These are phyloP conservation scores for Epichloe festucae DNA, from an alignment of 2,329 filamentous ascomycete species.

Conservation along the genomic window DNA sequence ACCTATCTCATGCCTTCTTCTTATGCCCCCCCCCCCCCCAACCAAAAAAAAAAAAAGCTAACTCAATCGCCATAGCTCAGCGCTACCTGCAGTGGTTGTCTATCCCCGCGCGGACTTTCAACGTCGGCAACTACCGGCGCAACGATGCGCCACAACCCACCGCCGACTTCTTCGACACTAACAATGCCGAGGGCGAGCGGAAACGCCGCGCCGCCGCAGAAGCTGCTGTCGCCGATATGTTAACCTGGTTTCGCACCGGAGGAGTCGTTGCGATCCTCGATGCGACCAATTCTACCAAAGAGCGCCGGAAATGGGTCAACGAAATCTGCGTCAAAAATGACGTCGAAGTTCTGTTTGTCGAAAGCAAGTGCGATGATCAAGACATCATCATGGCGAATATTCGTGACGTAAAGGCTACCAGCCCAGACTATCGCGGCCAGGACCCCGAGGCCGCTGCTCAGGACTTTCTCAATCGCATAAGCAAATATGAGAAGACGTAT, in stretches of 20 bases:
- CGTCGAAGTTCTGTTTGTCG: conserved; percentile 88
- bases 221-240: conserved; percentile 86
- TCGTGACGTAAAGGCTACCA: conserved; percentile 91
- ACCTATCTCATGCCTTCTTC: neutral
- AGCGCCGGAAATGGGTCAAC: conserved; percentile 79
- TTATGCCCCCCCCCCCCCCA: neutral
- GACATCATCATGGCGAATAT: conserved; percentile 97
- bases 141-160: conserved; percentile 78
- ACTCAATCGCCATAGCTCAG: conserved; percentile 44
- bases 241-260: conserved; percentile 72
- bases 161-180: conserved; percentile 89
- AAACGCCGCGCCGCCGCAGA: conserved; percentile 80
- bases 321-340: conserved; percentile 62
- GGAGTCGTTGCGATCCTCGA: conserved; percentile 90
- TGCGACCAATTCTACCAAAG: conserved; percentile 91
- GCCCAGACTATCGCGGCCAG: conserved; percentile 86
- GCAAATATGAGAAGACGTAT: conserved; percentile 96
- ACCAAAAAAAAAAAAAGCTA: neutral
- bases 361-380: conserved; percentile 94
- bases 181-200: conserved; percentile 81
- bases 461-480: conserved; percentile 88
- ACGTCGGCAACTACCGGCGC: conserved; percentile 91
- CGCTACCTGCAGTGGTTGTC: conserved; percentile 96
- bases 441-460: conserved; percentile 83
- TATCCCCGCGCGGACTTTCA: conserved; percentile 88